Base-by-base conservation (phyloP, 2,329 filamentous ascomycete genomes). In the Tetracladium maxilliforme region DNA sequence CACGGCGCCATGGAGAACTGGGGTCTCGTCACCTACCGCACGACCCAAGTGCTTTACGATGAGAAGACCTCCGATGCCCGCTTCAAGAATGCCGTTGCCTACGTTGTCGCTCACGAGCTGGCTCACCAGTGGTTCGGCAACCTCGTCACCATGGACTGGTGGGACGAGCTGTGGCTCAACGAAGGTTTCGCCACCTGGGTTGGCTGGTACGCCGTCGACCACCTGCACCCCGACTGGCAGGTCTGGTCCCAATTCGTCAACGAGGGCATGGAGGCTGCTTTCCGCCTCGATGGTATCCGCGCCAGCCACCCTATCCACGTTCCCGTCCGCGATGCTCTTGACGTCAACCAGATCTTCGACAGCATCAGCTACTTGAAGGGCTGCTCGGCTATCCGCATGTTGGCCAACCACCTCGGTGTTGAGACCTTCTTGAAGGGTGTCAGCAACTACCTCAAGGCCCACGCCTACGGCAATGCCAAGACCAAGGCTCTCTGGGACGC, bases 121-220 rank as follows among this genome's bases (percentile, higher is more conserved):
- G 90, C 86, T 28, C 84, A 93, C 45, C 84, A 92, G 55, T 93
- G 86, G 86, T 93, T 93, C 40, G 84, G 84, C 19, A 92, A 93
- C 48, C 66, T 93, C 8, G 84, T 92, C 21, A 93, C 86, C 6
- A 93, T 93, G 84, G 82, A 92, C 49, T 93, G 84, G 83, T 90
- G 81, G 82, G 82, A 77, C 45, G 80, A 92, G 55, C 66, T 90
- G 20, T 93, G 84, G 84, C 65, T 92, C 26, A 92, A 92, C 43
- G 87, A 95, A 52, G 86, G 86, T 9, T 98, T 98, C 45, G 90
- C 90, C 21, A 98, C 90, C 4, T 95, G 87, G 87, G 87, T 94
- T 21, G 90, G 87, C 26, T 94, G 86, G 86, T 67, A 86, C 32
- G 86, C 84, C 7, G 72, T 86, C 30, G 82, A 95, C 45, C 69